Conservation (phyloP, 495 filamentous ascomycete species). For the Penicillium angulare region DNA sequence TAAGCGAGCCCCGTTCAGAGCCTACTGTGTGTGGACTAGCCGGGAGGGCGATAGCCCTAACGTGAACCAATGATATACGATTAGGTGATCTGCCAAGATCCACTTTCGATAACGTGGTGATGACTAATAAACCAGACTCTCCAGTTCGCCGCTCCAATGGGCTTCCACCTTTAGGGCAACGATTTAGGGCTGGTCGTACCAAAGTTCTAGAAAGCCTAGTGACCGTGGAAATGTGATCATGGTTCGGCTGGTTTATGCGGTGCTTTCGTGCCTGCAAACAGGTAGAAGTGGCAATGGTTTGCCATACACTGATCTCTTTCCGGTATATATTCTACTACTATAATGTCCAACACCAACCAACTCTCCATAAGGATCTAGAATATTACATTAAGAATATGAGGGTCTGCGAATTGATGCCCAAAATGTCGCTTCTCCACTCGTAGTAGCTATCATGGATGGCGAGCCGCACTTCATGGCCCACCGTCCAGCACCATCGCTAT, state of each 20-base stretch:
- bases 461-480: no score
- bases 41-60: constrained; percentile 47
- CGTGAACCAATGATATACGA: constrained; percentile 16
- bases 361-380: no score
- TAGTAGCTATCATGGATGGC: no score
- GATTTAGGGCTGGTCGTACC: constrained; percentile 22
- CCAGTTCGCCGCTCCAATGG: constrained; percentile 16
- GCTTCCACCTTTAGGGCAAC: constrained; percentile 15
- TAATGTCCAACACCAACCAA: no score
- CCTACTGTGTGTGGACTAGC: constrained; percentile 39
- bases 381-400: no score
- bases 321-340: no score
- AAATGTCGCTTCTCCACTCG: no score
- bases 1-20: constrained; percentile 34
- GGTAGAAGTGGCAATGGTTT: not conserved
- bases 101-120: not conserved
- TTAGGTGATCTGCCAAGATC: not conserved
- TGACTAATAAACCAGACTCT: constrained; percentile 9
- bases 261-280: no score
- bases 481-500: no score
- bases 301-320: not conserved
- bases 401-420: no score
- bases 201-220: constrained; percentile 18
- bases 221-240: not conserved
- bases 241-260: not conserved